Evolutionary conservation across 1,284 basidiomycete genomes (phyloP), one percentile per base, ranked within the genome.

Genomic region (Heterobasidion occidentale): DNA sequence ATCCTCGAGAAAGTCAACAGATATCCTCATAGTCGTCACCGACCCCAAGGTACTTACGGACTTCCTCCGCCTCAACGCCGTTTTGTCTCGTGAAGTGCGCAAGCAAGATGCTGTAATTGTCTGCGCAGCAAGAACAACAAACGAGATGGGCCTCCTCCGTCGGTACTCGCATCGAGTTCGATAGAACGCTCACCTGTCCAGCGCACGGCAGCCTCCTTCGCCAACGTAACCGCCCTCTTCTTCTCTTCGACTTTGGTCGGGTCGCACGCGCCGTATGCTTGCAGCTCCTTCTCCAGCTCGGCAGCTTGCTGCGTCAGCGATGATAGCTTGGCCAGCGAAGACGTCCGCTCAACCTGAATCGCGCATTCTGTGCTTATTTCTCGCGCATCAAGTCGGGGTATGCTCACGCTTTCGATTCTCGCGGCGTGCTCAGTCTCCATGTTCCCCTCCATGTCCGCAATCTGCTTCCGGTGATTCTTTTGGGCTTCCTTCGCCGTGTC

Each of bases 251-350:
- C 77, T 65, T 84, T 88, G 52, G 76, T 78, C 0, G 92, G 92
- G 69, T 94, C 90, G 60, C 89, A 92, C 8, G 88, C 86, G 48
- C 89, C 89, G 63, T 90, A 92, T 46, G 83, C 81, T 14, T 74
- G 76, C 1, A 93, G 78, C 67, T 94, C 90, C 7, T 73, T 70
- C 63, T 88, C 80, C 47, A 92, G 74, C n/a, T 70, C 72, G 2
- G 67, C 70, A 2, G 87, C 74, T 60, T 85, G 75, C 60, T 77
- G 74, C 64, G 80, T 83, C 56, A 83, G 71, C 2, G 67, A 64
- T 1, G 68, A 64, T 34, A 92, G 76, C 49, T 72, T 71, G 9
- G 72, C 71, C 38, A 94, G 72, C 1, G 76, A 68, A 19, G 67
- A 66, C 0, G 71, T 66, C 60, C 90, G 81, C 45, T 76, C 71